These are phyloP conservation scores for Cornus kousa DNA, from an alignment of 148 eudicot genomes.

Conservation along the genomic window DNA sequence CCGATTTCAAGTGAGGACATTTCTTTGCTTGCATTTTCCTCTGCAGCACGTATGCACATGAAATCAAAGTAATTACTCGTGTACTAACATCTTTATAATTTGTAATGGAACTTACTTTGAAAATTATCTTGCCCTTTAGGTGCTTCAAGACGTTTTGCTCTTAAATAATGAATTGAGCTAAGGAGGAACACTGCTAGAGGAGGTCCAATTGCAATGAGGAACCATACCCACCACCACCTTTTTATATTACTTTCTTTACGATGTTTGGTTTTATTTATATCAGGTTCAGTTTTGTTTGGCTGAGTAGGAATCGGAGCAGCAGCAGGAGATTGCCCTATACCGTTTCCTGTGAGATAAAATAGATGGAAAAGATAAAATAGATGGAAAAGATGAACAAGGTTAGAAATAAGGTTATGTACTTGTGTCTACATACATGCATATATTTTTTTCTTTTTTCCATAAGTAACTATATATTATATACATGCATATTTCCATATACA, in stretches of 20 bases:
- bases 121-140: neutral
- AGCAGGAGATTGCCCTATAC: neutral
- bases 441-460: too few relatives aligned
- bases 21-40: neutral
- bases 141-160: neutral
- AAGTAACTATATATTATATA: too few relatives aligned
- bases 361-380: too few relatives aligned
- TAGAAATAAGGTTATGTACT: too few relatives aligned
- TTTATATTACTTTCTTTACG: neutral
- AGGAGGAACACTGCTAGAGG: neutral
- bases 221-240: neutral
- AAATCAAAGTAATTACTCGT: neutral
- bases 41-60: neutral
- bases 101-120: neutral
- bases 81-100: neutral
- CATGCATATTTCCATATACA: too few relatives aligned
- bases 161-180: neutral
- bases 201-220: neutral
- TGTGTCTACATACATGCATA: neutral
- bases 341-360: neutral
- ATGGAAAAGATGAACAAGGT: too few relatives aligned
- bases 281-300: neutral
- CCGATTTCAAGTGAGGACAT: neutral
- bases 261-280: too few relatives aligned
- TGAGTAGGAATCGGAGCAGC: neutral